These are phyloP conservation scores for Hypoxylon subgilvum DNA, from an alignment of 495 filamentous ascomycete species.

Conservation along the genomic window DNA sequence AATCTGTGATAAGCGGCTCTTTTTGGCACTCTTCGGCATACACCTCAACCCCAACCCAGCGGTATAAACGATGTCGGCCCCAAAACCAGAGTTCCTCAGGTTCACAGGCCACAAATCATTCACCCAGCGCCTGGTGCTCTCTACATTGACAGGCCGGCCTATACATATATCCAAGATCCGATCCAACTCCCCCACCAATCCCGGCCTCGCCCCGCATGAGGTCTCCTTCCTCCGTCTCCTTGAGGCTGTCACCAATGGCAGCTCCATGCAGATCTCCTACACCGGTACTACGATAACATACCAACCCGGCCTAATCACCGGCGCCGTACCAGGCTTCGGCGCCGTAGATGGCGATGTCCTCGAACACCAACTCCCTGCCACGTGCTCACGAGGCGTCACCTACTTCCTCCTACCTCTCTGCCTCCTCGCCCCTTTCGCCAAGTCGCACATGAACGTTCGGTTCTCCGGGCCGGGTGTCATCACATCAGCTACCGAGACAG, in stretches of 20 bases:
- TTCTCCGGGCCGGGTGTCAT: slow-evolving; percentile 94
- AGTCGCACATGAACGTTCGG: slow-evolving; percentile 82
- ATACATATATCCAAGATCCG: slow-evolving; percentile 94
- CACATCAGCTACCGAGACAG: slow-evolving; percentile 76
- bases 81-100: slow-evolving; percentile 57
- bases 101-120: slow-evolving; percentile 86
- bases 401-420: slow-evolving; percentile 92
- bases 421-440: slow-evolving; percentile 90
- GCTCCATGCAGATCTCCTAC: slow-evolving; percentile 89
- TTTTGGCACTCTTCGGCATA: slow-evolving; percentile 6
- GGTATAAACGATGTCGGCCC: slow-evolving; percentile 47
- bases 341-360: slow-evolving; percentile 72
- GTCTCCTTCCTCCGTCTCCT: slow-evolving; percentile 94
- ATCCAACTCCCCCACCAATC: slow-evolving; percentile 76
- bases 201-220: slow-evolving; percentile 89
- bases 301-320: slow-evolving; percentile 89
- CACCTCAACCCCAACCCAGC: not conserved
- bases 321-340: slow-evolving; percentile 69
- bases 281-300: slow-evolving; percentile 92
- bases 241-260: slow-evolving; percentile 94
- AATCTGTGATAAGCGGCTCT: not conserved
- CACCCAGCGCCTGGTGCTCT: slow-evolving; percentile 81
- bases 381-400: slow-evolving; percentile 78
- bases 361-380: slow-evolving; percentile 75
- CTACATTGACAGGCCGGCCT: slow-evolving; percentile 87